These are phyloP conservation scores for Emmonsia crescens DNA, from an alignment of 2,329 filamentous ascomycete species.

Conservation along the genomic window DNA sequence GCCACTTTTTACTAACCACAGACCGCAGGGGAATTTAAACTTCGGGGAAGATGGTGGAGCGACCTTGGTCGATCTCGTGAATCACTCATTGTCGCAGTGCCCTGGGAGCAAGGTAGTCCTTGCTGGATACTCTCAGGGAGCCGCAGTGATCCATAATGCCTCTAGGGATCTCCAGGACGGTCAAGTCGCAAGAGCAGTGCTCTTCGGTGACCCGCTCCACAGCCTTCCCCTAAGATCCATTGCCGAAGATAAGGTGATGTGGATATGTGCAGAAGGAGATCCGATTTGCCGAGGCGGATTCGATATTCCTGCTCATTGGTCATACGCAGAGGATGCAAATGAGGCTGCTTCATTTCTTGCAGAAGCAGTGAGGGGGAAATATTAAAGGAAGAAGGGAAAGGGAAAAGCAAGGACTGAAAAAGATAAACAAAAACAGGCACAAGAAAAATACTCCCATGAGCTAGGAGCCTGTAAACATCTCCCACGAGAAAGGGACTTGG, in stretches of 20 bases:
- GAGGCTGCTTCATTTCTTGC: slow-evolving; percentile 30
- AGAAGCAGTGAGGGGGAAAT: slow-evolving; percentile 11
- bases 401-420: background rate
- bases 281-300: slow-evolving; percentile 40
- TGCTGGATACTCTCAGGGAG: slow-evolving; percentile 26
- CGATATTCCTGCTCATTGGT: slow-evolving; percentile 32
- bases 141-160: slow-evolving; percentile 27
- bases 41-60: slow-evolving; percentile 22
- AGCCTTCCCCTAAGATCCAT: slow-evolving; percentile 29
- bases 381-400: background rate
- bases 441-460: background rate
- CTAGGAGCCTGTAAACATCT: background rate
- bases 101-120: slow-evolving; percentile 26
- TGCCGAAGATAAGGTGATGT: slow-evolving; percentile 33
- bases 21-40: slow-evolving; percentile 17
- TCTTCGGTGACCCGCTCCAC: slow-evolving; percentile 39
- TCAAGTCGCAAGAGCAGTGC: slow-evolving; percentile 31
- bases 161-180: slow-evolving; percentile 18
- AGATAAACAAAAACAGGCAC: background rate
- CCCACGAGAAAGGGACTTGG: background rate
- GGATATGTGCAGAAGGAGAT: slow-evolving; percentile 42
- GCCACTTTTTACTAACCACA: slow-evolving; percentile 14
- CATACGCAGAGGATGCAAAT: slow-evolving; percentile 28
- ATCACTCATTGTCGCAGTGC: slow-evolving; percentile 22
- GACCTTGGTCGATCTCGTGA: slow-evolving; percentile 21